Evolutionary conservation across 164 flowering plant species (phyloP), one percentile per base, ranked within the genome.

Genomic region (Vitis amurensis): DNA sequence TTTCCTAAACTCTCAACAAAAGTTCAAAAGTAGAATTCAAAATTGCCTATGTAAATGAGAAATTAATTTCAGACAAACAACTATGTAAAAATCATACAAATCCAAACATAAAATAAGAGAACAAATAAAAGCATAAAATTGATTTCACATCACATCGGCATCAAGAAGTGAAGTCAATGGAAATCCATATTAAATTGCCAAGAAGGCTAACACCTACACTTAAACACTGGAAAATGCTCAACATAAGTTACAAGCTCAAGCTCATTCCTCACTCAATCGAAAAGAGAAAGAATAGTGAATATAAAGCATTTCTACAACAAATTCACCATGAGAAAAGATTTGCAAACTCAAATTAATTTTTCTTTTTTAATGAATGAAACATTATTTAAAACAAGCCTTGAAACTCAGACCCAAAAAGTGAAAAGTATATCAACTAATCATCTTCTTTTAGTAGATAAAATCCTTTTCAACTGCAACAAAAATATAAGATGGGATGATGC

Each of bases 21-120:
- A 96, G 98, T 73, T 96, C 99, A 84, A 96, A 96, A 64, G 90
- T 95, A 73, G 99, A 93, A 82, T 96, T 88, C 69, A 96, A 69
- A 76, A 87, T 93, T 60, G 98, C 94, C 99, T 96, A 87, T 78
- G 84, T 63, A 71, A 59, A 75, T 55, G 56, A 67, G 50, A 19
- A 72, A 66, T 67, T 53, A 67, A 44, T 11, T 56, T 66, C 50
- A 66, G 48, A 72, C 52, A 68, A 55, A 47, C 15, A 56, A 30
- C n/a, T 30, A 8, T 9, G 31, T 5, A 37, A 5, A 30, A 44
- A 73, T 31, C 51, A 49, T 55, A 19, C 2, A 56, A 55, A 55
- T 14, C 15, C 4, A 6, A 13, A 29, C 51, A 69, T 53, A 3
- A 16, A 11, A 50, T 15, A 73, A 64, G 19, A 27, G 16, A 55